Evolutionary conservation across 768 basidiomycete species (phyloP), one percentile per base, ranked within the genome.

Genomic region (Myochromella boudieri): DNA sequence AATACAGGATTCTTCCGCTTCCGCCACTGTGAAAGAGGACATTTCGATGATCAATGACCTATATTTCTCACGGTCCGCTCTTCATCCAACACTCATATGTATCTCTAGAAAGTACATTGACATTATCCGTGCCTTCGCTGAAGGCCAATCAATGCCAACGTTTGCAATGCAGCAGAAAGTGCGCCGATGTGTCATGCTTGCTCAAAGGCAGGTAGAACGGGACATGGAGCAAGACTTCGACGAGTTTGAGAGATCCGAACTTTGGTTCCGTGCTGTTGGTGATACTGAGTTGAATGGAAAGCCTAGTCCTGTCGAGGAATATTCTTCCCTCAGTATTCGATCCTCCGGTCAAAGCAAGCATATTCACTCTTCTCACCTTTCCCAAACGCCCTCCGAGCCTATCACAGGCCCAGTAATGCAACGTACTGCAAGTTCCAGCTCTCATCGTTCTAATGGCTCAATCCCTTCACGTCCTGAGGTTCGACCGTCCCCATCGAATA

Each of bases 171-270:
- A 77, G 41, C 73, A 78, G 49, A 79, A 75, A 33, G 88, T 91
- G 2, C 82, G 90, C 9, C 74, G 78, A 36, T 86, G 85, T 46
- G 85, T 98, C 22, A 81, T 97, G 67, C 66, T 89, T 8, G 83
- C 91, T 1, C 97, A 98, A 59, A 70, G 76, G 51, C 87, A 95
- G 54, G 84, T 95, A 1, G 90, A 95, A 61, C 78, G 82, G 25
- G 81, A 85, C 40, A 95, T 99, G 91, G 85, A 89, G 52, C 87
- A 87, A 40, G 93, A 95, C 61, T 97, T 95, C 60, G 86, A 88
- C 39, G 84, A 84, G 6, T 98, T 99, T 59, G 81, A 85, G 58
- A 73, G 82, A 49, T 92, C 90, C 15, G 93, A 97, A 52, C 76
- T 99, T 3, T 97, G 91, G 85, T 91, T 94, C 68, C 87, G 92